Evolutionary conservation across 345 rosid species (phyloP), one percentile per base, ranked within the genome.

Genomic region (Theobroma cacao): DNA sequence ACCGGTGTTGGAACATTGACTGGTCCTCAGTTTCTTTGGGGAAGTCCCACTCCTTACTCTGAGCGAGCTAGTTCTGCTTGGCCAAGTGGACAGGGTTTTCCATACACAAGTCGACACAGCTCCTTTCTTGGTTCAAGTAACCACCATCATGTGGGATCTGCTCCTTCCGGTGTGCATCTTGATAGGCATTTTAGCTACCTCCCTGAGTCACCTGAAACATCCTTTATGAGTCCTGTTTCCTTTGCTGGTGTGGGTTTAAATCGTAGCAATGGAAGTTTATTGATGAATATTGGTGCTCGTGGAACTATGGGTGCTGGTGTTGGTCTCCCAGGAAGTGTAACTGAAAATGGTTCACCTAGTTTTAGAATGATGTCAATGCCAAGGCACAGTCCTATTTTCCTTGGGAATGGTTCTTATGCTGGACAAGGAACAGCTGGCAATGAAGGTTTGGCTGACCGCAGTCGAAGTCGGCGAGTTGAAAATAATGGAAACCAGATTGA

Each of bases 1-100:
- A 88, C 90, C 5, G 87, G 84, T 64, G 71, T 89, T 72, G 92
- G 86, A 81, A 92, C 97, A 76, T 87, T 94, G 74, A 88, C 94
- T 45, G 99, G 94, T 75, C 93, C 96, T 75, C 93, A 90, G 73
- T 92, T 91, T 84, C 94, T 92, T 2, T 95, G 99, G 99, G 99
- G 98, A 83, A 90, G 91, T 81, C 91, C 92, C 72, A 84, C 88
- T 59, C 87, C 86, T 47, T 86, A 87, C 65, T 75, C 90, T 3
- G 90, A 90, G 63, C 89, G 64, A 73, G 80, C 88, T 80, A 85
- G 80, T 80, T 85, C 94, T 72, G 80, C 86, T 48, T 92, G 97
- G 89, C 75, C 95, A 52, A 72, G 84, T 78, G 89, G 89, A 55
- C 86, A 76, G 68, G 91, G 90, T 47, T 79, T 89, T 87, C 85